These are phyloP conservation scores for Drechslera avenae DNA, from an alignment of 2,329 filamentous ascomycete species.

Conservation along the genomic window DNA sequence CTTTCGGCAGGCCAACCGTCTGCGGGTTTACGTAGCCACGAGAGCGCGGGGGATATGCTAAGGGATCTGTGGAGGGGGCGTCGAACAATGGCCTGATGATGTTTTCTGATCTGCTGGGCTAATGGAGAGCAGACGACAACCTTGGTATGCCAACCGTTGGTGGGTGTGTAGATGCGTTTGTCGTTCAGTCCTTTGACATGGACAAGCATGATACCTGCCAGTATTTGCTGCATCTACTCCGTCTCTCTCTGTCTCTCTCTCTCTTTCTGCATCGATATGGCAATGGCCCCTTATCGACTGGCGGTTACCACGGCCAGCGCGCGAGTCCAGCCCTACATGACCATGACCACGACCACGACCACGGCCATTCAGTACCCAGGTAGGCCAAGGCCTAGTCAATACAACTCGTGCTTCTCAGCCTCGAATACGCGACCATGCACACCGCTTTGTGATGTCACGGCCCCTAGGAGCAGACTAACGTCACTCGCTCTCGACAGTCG, in stretches of 20 bases:
- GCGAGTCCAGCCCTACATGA: constrained; percentile 8
- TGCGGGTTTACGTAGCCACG: constrained; percentile 10
- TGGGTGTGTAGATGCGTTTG: constrained; percentile 17
- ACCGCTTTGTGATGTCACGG: constrained; percentile 28
- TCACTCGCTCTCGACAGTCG: constrained; percentile 6
- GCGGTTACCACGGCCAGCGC: too few species aligned
- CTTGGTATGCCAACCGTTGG: not conserved
- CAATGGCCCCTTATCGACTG: too few species aligned
- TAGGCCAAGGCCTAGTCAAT: too few species aligned
- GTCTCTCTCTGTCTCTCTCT: too few species aligned
- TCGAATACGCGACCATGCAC: constrained; percentile 25
- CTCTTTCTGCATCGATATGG: too few species aligned
- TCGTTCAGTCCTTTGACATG: constrained; percentile 13
- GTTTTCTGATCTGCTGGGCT: constrained; percentile 24
- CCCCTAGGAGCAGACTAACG: constrained; percentile 34
- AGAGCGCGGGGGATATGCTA: not conserved
- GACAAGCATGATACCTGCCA: constrained; percentile 15
- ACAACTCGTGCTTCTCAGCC: constrained; percentile 6
- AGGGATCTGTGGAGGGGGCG: constrained; percentile 2
- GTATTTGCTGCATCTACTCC: not conserved
- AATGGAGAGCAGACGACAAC: not conserved
- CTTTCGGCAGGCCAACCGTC: constrained; percentile 16
- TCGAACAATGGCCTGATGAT: constrained; percentile 43
- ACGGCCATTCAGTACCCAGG: too few species aligned
- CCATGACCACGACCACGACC: constrained; percentile 2